phyloP scores from a whole-genome alignment of 2,329 filamentous ascomycete species.

The Sporothrix euskadiensis region DNA sequence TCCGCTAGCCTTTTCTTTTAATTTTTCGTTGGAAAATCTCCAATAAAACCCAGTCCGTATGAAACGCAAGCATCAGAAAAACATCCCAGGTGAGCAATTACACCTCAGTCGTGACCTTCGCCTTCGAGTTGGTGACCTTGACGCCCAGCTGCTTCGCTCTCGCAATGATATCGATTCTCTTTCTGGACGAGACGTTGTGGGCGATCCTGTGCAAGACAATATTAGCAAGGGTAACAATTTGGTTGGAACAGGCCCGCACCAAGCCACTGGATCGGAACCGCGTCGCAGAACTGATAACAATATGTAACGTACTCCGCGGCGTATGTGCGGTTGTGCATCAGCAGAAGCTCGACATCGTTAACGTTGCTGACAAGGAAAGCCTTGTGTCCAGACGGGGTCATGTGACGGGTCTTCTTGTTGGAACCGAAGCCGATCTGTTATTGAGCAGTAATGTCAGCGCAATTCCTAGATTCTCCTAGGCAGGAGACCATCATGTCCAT shows the following conservation, averaged over 20 bases:
- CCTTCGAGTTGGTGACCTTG: constrained; percentile 99
- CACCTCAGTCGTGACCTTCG: constrained; percentile 94
- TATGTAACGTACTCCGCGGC: constrained; percentile 82
- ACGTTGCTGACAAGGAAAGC: constrained; percentile 98
- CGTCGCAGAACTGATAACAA: neutral
- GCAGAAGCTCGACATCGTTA: constrained; percentile 91
- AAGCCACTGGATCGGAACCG: neutral
- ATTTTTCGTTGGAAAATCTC: constrained; percentile 24
- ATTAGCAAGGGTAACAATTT: constrained; percentile 31
- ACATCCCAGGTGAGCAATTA: constrained; percentile 45
- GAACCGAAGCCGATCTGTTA: constrained; percentile 92
- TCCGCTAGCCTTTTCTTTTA: constrained; percentile 20
- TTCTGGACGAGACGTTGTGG: constrained; percentile 96
- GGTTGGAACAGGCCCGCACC: neutral
- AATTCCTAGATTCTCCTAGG: neutral
- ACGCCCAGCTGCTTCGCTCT: constrained; percentile 98
- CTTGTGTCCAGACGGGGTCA: constrained; percentile 99
- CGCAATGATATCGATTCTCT: constrained; percentile 96
- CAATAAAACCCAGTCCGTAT: constrained; percentile 29
- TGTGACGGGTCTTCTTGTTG: constrained; percentile 99
- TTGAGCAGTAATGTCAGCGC: constrained; percentile 24
- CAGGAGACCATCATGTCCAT: neutral
- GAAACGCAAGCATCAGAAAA: constrained; percentile 28
- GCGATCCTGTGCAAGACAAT: constrained; percentile 71
- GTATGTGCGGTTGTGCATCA: constrained; percentile 99